A percentile compares a stretch with the other conserved stretches of the same genome.
Evolutionary conservation across 2,329 filamentous ascomycete genomes (phyloP).

Genomic region (Hypoxylon sp.): DNA sequence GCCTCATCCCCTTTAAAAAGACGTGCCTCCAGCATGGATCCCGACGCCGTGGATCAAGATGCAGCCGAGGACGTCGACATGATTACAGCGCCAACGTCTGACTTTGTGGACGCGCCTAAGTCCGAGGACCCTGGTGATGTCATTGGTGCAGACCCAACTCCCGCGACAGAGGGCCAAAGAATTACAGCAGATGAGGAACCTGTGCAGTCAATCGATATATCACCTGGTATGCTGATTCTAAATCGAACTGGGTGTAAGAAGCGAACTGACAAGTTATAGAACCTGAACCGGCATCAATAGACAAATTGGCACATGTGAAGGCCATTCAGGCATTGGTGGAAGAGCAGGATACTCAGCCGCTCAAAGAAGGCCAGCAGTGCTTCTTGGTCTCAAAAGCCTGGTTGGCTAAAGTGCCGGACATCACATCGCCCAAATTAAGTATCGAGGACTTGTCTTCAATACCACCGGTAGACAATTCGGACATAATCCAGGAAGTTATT

Average conservation of each 20-base stretch:
- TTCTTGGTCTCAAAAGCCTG: conserved; percentile 85
- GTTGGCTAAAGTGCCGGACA: conserved; percentile 80
- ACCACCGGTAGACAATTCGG: conserved; percentile 89
- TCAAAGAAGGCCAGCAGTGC: conserved; percentile 80
- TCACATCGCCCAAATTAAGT: conserved; percentile 69
- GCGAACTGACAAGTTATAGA: conserved; percentile 41
- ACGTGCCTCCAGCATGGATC: conserved; percentile 73
- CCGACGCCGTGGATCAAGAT: conserved; percentile 58
- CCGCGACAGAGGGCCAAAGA: conserved; percentile 9
- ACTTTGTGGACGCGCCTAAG: conserved; percentile 38
- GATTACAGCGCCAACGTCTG: conserved; percentile 53
- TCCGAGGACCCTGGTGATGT: conserved; percentile 13
- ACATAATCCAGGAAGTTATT: conserved; percentile 77
- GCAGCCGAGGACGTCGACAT: conserved; percentile 64
- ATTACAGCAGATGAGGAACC: conserved; percentile 15
- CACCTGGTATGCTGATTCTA: conserved; percentile 32
- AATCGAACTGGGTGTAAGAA: neutral
- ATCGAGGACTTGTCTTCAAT: conserved; percentile 73
- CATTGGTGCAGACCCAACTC: conserved; percentile 1
- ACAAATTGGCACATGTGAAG: conserved; percentile 75
- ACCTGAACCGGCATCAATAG: conserved; percentile 61
- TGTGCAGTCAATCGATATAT: conserved; percentile 19
- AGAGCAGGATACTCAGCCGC: conserved; percentile 65
- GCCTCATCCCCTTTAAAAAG: conserved; percentile 77
- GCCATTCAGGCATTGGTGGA: conserved; percentile 75